Percentiles rank a stretch among this genome's conserved stretches.
Conservation (phyloP, 2,329 filamentous ascomycete genomes). For the Pseudogymnoascus sp. region DNA sequence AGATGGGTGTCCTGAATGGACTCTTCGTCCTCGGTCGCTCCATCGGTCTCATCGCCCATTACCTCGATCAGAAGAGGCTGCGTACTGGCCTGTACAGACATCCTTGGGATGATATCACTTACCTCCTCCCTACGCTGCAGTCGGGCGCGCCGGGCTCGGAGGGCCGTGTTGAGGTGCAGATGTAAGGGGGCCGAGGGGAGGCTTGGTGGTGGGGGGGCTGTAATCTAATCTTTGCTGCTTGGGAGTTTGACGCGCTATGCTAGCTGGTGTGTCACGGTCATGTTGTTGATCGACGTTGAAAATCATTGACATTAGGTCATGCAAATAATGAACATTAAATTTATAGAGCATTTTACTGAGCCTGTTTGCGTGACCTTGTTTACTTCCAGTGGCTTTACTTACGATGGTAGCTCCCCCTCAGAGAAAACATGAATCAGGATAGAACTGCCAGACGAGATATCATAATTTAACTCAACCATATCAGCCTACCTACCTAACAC, state of each 20-base stretch:
- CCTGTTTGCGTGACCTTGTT: not conserved
- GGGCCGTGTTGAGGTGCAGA: slow-evolving; percentile 81
- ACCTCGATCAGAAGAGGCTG: slow-evolving; percentile 98
- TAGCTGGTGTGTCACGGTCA: slow-evolving; percentile 1
- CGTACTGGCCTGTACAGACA: slow-evolving; percentile 97
- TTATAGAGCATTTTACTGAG: not conserved
- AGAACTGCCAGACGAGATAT: not conserved
- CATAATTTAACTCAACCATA: not conserved
- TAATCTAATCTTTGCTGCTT: slow-evolving; percentile 6
- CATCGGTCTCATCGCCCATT: slow-evolving; percentile 99
- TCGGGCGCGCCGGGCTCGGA: slow-evolving; percentile 64
- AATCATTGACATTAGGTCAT: slow-evolving; percentile 4
- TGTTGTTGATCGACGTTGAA: not conserved
- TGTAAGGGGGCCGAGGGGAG: slow-evolving; percentile 30
- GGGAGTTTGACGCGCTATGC: slow-evolving; percentile 4
- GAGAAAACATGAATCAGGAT: not conserved
- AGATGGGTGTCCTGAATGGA: slow-evolving; percentile 98
- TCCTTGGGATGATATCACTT: slow-evolving; percentile 98
- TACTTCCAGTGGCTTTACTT: not conserved
- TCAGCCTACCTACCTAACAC: not conserved
- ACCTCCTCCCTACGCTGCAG: slow-evolving; percentile 76
- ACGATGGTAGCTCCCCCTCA: no score
- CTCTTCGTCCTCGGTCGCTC: slow-evolving; percentile 94
- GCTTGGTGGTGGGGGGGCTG: not conserved
- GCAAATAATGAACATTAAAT: slow-evolving; percentile 5